These are phyloP conservation scores for Diplocarpon mali DNA, from an alignment of 2,329 filamentous ascomycete genomes.

Conservation along the genomic window DNA sequence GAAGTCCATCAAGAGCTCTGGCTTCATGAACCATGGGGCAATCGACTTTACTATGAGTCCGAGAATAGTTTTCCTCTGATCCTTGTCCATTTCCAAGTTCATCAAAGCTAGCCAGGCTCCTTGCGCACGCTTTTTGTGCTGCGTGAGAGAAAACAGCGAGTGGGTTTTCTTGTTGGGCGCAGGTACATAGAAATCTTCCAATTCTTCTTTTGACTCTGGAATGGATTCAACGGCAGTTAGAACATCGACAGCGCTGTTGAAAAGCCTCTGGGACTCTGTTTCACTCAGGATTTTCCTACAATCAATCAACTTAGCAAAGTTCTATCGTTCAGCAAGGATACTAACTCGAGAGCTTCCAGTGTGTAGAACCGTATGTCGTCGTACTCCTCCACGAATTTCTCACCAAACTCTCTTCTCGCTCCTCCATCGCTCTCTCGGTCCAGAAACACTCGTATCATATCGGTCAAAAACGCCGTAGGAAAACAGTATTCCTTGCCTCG, in stretches of 20 bases:
- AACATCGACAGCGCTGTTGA: slow-evolving; percentile 49
- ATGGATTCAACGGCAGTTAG: slow-evolving; percentile 59
- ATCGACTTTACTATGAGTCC: slow-evolving; percentile 66
- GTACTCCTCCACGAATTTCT: slow-evolving; percentile 68
- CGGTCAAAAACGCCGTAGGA: slow-evolving; percentile 53
- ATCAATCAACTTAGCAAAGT: slow-evolving; percentile 7
- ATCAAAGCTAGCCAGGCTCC: slow-evolving; percentile 79
- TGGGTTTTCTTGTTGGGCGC: slow-evolving; percentile 58
- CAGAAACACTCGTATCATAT: slow-evolving; percentile 53
- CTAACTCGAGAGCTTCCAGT: slow-evolving; percentile 62
- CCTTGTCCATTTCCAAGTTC: slow-evolving; percentile 50
- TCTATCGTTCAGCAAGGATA: slow-evolving; percentile 13
- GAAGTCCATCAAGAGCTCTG: slow-evolving; percentile 90
- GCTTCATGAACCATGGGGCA: slow-evolving; percentile 79
- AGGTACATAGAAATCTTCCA: slow-evolving; percentile 57
- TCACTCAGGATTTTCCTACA: slow-evolving; percentile 28
- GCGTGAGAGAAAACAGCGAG: slow-evolving; percentile 49
- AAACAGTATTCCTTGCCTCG: slow-evolving; percentile 57
- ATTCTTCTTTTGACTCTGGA: slow-evolving; percentile 53
- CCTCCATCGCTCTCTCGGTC: slow-evolving; percentile 43
- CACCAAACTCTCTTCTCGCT: slow-evolving; percentile 60
- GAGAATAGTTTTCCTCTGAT: slow-evolving; percentile 71
- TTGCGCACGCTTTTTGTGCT: slow-evolving; percentile 72
- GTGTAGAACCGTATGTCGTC: slow-evolving; percentile 81
- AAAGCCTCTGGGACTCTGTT: slow-evolving; percentile 25